Conservation (phyloP, 1,284 basidiomycete species). For the Puccinia triticina region DNA sequence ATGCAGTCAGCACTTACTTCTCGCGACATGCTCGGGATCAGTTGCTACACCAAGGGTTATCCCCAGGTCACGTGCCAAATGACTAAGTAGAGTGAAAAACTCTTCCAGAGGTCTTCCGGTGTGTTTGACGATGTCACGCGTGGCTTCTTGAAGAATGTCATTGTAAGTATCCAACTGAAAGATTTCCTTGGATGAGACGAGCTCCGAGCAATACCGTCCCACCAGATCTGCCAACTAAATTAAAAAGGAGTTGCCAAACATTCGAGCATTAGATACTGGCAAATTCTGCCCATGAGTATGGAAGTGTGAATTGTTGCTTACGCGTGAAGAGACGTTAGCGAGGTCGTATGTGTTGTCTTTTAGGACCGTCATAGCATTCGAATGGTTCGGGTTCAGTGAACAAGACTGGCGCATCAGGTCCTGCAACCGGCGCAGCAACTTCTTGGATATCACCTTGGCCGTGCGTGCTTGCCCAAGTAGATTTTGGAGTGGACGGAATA, state of each 20-base stretch:
- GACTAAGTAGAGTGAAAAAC: constrained; percentile 70
- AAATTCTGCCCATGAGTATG: neutral
- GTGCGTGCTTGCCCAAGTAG: constrained; percentile 78
- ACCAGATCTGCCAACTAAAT: constrained; percentile 79
- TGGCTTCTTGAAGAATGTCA: constrained; percentile 72
- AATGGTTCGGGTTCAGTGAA: constrained; percentile 43
- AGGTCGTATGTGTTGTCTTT: constrained; percentile 51
- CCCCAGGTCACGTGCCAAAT: constrained; percentile 72
- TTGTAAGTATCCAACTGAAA: constrained; percentile 76
- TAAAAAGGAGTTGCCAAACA: neutral
- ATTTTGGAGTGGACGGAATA: constrained; percentile 78
- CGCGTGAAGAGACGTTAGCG: constrained; percentile 43
- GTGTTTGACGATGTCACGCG: constrained; percentile 71
- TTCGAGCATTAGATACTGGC: neutral
- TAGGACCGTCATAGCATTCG: constrained; percentile 49
- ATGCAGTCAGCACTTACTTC: constrained; percentile 66
- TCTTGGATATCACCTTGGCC: constrained; percentile 73
- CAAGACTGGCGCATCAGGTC: constrained; percentile 72
- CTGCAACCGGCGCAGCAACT: constrained; percentile 79
- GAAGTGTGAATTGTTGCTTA: neutral
- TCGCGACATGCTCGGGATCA: constrained; percentile 75
- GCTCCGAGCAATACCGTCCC: constrained; percentile 75
- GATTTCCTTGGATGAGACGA: constrained; percentile 72
- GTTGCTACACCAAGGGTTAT: constrained; percentile 72
- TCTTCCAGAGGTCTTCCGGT: constrained; percentile 69